These are phyloP conservation scores for Camellia lanceoleosa DNA, from an alignment of 148 eudicot species.

Conservation along the genomic window DNA sequence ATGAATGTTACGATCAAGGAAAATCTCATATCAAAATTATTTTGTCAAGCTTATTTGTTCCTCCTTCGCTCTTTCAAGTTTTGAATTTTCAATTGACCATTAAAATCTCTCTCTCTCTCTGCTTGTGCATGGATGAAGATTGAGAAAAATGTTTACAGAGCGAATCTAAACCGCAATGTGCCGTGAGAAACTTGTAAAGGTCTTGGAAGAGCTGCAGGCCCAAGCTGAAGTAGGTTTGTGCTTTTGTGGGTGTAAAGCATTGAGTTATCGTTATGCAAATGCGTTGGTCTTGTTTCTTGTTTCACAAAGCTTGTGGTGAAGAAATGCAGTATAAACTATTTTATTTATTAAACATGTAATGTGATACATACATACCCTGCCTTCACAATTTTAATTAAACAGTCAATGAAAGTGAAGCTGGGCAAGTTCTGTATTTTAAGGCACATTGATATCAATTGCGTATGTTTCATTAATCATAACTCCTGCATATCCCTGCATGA, in stretches of 20 bases:
- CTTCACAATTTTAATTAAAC: neutral
- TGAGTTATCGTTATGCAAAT: conserved; percentile 17
- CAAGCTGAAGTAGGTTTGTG: conserved; percentile 92
- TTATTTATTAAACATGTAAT: neutral
- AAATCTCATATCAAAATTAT: no score
- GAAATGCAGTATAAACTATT: no score
- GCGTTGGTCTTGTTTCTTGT: neutral
- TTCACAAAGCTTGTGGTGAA: no score
- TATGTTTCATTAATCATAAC: no score
- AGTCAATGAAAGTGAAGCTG: neutral
- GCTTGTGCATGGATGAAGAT: conserved; percentile 33
- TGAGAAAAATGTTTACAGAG: conserved; percentile 67
- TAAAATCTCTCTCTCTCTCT: neutral
- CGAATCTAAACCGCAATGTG: conserved; percentile 34
- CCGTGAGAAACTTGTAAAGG: conserved; percentile 69
- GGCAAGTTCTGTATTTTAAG: neutral
- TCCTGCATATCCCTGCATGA: no score
- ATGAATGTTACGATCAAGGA: neutral
- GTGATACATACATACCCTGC: neutral
- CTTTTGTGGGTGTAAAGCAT: conserved; percentile 79
- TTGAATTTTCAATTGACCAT: neutral
- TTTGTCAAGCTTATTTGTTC: neutral
- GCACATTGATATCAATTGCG: neutral
- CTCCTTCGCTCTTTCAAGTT: neutral
- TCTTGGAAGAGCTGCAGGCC: conserved; percentile 85